Evolutionary conservation across 352 stramenopile species (phyloP).

Genomic region (Globisporangium recalcitrans): DNA sequence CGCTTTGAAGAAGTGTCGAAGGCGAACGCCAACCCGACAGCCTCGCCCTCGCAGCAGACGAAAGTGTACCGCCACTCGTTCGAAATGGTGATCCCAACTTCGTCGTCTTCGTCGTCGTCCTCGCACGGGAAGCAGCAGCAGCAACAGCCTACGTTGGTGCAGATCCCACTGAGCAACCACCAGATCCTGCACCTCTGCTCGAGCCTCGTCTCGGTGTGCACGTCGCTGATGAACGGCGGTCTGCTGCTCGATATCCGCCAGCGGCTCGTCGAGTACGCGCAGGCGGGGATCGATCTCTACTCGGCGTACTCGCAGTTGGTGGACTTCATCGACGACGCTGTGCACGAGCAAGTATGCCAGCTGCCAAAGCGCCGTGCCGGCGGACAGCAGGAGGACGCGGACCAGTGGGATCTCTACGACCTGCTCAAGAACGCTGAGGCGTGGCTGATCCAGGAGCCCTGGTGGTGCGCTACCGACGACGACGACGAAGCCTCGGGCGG

Average conservation of each 20-base stretch:
- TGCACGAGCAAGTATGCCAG: conserved; percentile 36
- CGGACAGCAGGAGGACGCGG: conserved; percentile 23
- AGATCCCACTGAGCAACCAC: conserved; percentile 56
- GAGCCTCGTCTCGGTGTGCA: conserved; percentile 46
- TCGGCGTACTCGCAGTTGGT: conserved; percentile 43
- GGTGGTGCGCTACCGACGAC: conserved; percentile 45
- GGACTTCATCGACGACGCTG: conserved; percentile 39
- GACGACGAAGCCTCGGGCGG: conserved; percentile 32
- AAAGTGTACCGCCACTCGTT: conserved; percentile 55
- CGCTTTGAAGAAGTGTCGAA: conserved; percentile 52
- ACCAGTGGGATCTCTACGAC: conserved; percentile 50
- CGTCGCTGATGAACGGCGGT: conserved; percentile 29
- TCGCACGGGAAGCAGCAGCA: conserved; percentile 16
- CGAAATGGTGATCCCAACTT: conserved; percentile 44
- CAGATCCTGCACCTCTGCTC: conserved; percentile 55
- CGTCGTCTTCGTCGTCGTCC: background rate
- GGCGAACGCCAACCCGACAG: conserved; percentile 18
- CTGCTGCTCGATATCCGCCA: conserved; percentile 44
- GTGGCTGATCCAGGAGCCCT: conserved; percentile 47
- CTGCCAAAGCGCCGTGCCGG: conserved; percentile 27
- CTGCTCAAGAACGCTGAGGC: conserved; percentile 54
- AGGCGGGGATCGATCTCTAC: conserved; percentile 29
- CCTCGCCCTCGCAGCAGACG: background rate
- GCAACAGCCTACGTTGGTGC: conserved; percentile 25
- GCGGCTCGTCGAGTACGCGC: conserved; percentile 39